Evolutionary conservation across 495 filamentous ascomycete species (phyloP).

Genomic region (Penicillium paradoxum): DNA sequence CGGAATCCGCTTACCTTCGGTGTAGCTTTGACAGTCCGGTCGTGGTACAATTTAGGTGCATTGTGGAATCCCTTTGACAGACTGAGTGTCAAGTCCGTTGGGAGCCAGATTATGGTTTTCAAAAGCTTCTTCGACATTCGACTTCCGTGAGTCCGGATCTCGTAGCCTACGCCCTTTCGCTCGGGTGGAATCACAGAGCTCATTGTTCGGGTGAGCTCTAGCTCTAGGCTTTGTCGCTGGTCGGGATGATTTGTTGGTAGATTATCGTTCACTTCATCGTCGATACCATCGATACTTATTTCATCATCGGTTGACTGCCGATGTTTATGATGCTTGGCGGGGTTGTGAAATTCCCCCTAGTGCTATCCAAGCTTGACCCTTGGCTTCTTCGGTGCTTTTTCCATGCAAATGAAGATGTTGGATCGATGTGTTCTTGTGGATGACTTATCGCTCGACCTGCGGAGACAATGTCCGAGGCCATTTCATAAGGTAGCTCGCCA

Average conservation of each 20-base stretch:
- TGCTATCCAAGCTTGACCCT: not conserved
- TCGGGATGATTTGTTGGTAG: not conserved
- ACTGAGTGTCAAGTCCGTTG: slow-evolving; percentile 74
- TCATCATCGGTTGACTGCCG: not conserved
- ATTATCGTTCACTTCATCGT: not conserved
- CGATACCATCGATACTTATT: not conserved
- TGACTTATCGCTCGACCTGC: slow-evolving; percentile 46
- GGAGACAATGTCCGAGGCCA: slow-evolving; percentile 59
- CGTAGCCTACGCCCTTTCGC: slow-evolving; percentile 5
- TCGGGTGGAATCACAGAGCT: not conserved
- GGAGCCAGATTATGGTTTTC: slow-evolving; percentile 64
- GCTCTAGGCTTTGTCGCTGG: slow-evolving; percentile 9
- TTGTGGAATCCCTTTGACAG: slow-evolving; percentile 84
- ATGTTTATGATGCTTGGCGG: not conserved
- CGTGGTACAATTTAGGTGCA: slow-evolving; percentile 71
- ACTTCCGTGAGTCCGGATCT: slow-evolving; percentile 33
- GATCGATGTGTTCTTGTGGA: slow-evolving; percentile 45
- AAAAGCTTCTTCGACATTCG: slow-evolving; percentile 55
- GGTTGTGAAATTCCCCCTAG: not conserved
- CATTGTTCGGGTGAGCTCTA: slow-evolving; percentile 14
- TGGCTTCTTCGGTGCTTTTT: slow-evolving; percentile 2
- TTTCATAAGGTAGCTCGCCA: slow-evolving; percentile 72
- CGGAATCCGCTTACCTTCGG: slow-evolving; percentile 70
- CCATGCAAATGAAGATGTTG: not conserved
- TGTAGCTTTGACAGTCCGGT: slow-evolving; percentile 61